These are phyloP conservation scores for Nicotiana sylvestris DNA, from an alignment of 257 asterid genomes.

Conservation along the genomic window DNA sequence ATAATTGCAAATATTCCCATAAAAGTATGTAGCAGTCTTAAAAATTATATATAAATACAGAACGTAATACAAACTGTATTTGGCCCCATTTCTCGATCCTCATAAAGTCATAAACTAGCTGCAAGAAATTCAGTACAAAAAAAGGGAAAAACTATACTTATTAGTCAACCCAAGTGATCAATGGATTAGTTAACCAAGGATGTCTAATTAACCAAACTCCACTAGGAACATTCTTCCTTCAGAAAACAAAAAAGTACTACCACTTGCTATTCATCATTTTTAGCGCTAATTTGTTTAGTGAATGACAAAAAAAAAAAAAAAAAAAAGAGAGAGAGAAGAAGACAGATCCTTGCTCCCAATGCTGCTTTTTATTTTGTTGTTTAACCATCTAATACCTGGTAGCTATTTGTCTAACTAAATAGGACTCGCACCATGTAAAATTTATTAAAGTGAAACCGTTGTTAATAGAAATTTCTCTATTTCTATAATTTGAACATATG, in stretches of 20 bases:
- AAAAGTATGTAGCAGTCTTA: too few relatives aligned
- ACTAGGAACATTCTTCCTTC: background rate
- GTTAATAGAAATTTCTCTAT: too few relatives aligned
- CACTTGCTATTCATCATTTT: background rate
- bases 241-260: background rate
- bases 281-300: background rate
- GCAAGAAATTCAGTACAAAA: background rate
- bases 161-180: background rate
- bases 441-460: too few relatives aligned
- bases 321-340: background rate
- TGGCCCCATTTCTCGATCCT: background rate
- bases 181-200: background rate
- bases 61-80: background rate
- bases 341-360: background rate
- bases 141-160: background rate
- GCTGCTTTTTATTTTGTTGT: too few relatives aligned
- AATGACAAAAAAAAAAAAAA: background rate
- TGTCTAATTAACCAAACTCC: background rate
- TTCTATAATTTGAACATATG: too few relatives aligned
- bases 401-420: too few relatives aligned
- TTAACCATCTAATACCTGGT: too few relatives aligned
- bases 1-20: too few relatives aligned
- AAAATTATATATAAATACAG: background rate
- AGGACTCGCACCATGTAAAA: too few relatives aligned
- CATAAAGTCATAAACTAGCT: background rate